Conservation (phyloP, 805 yeast species). For the Cyberlindnera saturnus region DNA sequence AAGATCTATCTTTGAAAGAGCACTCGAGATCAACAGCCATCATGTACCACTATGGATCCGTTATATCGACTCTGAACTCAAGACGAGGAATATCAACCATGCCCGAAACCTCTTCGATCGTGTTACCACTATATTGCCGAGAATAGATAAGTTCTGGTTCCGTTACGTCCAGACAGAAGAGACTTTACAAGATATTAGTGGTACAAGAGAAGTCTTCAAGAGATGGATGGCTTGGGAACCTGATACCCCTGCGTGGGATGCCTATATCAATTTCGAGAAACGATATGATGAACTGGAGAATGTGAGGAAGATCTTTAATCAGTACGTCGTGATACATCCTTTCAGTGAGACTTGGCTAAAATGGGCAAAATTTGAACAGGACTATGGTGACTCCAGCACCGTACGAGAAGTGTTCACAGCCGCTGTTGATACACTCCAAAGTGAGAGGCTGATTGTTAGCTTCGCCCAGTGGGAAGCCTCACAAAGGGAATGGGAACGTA, state of each 20-base stretch:
- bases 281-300: conserved; percentile 55
- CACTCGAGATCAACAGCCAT: conserved; percentile 67
- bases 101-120: conserved; percentile 82
- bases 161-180: conserved; percentile 80
- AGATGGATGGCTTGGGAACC: conserved; percentile 85
- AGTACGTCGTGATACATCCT: conserved; percentile 51
- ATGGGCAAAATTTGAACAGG: conserved; percentile 71
- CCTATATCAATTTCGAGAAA: conserved; percentile 66
- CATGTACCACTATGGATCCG: conserved; percentile 82
- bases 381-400: conserved; percentile 37
- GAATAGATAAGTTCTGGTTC: conserved; percentile 83
- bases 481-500: conserved; percentile 55
- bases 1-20: conserved; percentile 83
- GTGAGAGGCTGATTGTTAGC: conserved; percentile 30
- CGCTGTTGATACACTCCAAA: conserved; percentile 50
- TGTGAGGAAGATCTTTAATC: conserved; percentile 51
- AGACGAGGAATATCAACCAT: conserved; percentile 70
- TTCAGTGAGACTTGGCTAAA: conserved; percentile 56
- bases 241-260: conserved; percentile 58
- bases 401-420: conserved; percentile 62
- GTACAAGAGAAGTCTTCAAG: conserved; percentile 61
- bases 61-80: conserved; percentile 74
- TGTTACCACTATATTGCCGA: conserved; percentile 67
- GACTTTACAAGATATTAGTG: conserved; percentile 53
- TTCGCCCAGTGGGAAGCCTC: conserved; percentile 74